Base-by-base conservation (phyloP, 179 eudicot species). In the Monotropa hypopitys region DNA sequence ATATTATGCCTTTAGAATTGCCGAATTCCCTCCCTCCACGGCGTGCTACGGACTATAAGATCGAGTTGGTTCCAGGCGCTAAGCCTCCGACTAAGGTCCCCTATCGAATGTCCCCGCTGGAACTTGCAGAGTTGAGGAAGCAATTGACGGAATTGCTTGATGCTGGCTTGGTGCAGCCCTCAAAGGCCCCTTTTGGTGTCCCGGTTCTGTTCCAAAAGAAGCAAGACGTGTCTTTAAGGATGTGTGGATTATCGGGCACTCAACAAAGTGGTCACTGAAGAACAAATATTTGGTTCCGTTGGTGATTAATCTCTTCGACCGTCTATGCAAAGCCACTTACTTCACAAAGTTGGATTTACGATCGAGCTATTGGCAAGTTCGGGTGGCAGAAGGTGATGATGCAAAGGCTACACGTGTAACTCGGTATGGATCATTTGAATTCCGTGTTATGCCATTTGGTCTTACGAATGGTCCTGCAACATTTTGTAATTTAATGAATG, bases 1-100 rank as follows among this genome's bases (percentile, higher is more conserved):
- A 73, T 73, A 66, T 73, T 20, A 73, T 54, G 66, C 49, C 66
- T 11, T 46, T 15, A 12, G 33, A 72, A 18, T 50, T 72, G 45
- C 61, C 59, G n/a, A n/a, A n/a, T n/a, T n/a, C n/a, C n/a, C n/a
- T n/a, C n/a, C n/a, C n/a, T n/a, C n/a, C n/a, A n/a, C n/a, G n/a
- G n/a, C n/a, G n/a, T n/a, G n/a, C 1, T 2, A 73, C 50, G 1
- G 47, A 73, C 54, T 49, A 73, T 10, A 51, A 38, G 4, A 73
- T 54, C 18, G 32, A 73, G 45, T 56, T 73, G 18, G 66, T 73
- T 4, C 76, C 65, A 7, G n/a, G 66, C 0, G 47, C 30, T 4
- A 51, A 38, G 16, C n/a, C n/a, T n/a, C 69, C 67, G 7, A 20
- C 67, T 5, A 56, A 74, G 35, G 47, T n/a, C 23, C n/a, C 23